Evolutionary conservation across 768 basidiomycete species (phyloP).

Genomic region (Dacryopinax spathularia): DNA sequence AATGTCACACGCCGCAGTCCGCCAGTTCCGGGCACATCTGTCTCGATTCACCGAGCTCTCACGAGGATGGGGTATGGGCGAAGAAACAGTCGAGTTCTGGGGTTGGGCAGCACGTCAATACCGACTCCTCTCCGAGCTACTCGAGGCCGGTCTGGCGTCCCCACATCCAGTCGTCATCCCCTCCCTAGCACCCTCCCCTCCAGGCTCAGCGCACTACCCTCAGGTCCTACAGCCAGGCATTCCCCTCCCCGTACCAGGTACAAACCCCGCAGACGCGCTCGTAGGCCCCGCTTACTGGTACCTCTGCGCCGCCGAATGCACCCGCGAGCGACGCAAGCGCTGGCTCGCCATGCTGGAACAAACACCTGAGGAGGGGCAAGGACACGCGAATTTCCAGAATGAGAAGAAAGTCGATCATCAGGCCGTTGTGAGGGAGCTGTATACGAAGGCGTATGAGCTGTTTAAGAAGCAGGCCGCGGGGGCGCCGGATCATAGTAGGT

Average conservation of each 20-base stretch:
- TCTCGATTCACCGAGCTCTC: constrained; percentile 76
- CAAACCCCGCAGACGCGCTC: constrained; percentile 68
- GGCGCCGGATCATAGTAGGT: constrained; percentile 46
- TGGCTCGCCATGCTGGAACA: constrained; percentile 46
- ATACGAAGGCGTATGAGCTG: constrained; percentile 85
- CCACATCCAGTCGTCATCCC: constrained; percentile 13
- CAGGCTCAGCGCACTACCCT: constrained; percentile 15
- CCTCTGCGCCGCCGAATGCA: constrained; percentile 75
- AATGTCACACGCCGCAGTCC: constrained; percentile 61
- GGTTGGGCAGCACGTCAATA: constrained; percentile 90
- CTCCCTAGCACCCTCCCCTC: constrained; percentile 17
- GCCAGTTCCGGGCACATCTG: constrained; percentile 74
- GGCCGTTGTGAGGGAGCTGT: constrained; percentile 75
- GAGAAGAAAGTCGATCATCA: constrained; percentile 90
- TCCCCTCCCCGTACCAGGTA: constrained; percentile 20
- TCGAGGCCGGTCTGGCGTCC: constrained; percentile 51
- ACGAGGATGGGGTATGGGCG: constrained; percentile 87
- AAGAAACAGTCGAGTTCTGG: constrained; percentile 95
- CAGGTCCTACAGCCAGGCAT: constrained; percentile 15
- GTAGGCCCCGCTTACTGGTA: constrained; percentile 92
- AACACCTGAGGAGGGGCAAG: constrained; percentile 24
- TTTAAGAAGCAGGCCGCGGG: constrained; percentile 57
- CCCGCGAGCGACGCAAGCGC: constrained; percentile 55
- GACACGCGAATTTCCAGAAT: constrained; percentile 56
- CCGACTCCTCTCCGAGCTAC: constrained; percentile 76